phyloP scores from a whole-genome alignment of 2,329 filamentous ascomycete species.

The Magnaporthales sp. region DNA sequence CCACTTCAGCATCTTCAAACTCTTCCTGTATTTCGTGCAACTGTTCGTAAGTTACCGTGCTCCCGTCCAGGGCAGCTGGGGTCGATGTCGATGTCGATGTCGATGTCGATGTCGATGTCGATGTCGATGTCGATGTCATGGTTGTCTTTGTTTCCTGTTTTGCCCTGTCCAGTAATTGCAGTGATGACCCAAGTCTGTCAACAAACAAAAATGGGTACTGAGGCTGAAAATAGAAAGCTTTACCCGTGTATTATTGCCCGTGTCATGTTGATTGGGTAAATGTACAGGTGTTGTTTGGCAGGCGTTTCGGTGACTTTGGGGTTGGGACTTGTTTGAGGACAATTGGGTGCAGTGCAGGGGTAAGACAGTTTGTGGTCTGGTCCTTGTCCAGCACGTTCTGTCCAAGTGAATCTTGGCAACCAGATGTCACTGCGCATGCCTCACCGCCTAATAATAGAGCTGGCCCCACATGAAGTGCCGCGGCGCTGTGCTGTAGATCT shows the following conservation, averaged over 20 bases:
- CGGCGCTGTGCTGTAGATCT: neutral
- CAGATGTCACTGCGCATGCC: neutral
- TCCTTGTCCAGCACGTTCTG: no score
- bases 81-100: neutral
- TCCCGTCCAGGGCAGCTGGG: neutral
- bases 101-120: no score
- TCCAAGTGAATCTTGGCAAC: neutral
- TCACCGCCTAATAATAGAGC: neutral
- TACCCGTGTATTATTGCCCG: neutral
- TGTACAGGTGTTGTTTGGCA: neutral
- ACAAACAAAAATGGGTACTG: neutral
- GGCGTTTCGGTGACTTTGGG: neutral
- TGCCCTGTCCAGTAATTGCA: neutral
- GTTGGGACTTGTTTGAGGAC: neutral
- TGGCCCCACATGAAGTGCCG: neutral
- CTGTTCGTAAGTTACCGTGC: conserved; percentile 59
- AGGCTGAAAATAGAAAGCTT: neutral
- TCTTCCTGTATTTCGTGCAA: conserved; percentile 73
- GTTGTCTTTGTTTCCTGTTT: neutral
- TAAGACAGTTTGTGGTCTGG: neutral
- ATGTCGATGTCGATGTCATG: neutral
- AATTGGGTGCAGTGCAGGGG: neutral
- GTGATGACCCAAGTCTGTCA: no score
- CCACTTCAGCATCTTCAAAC: conserved; percentile 74
- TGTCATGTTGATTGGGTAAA: neutral